Evolutionary conservation across 371 early-diverging fungal species (phyloP).

Genomic region (Sporodiniella umbellata): DNA sequence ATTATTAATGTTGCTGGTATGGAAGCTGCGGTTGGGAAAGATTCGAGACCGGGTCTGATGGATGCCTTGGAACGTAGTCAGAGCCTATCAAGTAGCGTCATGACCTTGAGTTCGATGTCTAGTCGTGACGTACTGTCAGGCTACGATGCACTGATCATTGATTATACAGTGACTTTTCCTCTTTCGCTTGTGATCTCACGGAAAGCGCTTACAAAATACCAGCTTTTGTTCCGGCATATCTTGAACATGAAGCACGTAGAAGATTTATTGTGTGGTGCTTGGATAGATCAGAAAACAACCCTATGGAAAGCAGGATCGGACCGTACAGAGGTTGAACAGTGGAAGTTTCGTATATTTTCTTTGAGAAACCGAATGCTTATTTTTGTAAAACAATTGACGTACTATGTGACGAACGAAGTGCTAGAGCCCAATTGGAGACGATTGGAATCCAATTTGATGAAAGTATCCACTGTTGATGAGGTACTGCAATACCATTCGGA

Average conservation of each 20-base stretch:
- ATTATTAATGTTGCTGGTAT: conserved; percentile 57
- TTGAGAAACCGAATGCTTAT: conserved; percentile 78
- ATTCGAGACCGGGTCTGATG: neutral
- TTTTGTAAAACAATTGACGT: conserved; percentile 85
- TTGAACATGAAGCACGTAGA: conserved; percentile 85
- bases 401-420: conserved; percentile 84
- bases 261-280: conserved; percentile 67
- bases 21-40: conserved; percentile 11
- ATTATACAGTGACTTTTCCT: conserved; percentile 82
- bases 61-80: conserved; percentile 22
- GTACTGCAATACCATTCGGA: conserved; percentile 78
- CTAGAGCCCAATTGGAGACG: conserved; percentile 84
- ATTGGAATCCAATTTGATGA: conserved; percentile 59
- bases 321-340: conserved; percentile 41
- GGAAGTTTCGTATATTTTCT: conserved; percentile 63
- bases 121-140: conserved; percentile 36
- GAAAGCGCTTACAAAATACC: conserved; percentile 84
- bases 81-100: conserved; percentile 18
- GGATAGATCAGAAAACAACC: conserved; percentile 62
- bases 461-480: conserved; percentile 79
- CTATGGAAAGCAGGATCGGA: conserved; percentile 30
- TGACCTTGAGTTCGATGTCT: neutral
- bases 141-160: conserved; percentile 74
- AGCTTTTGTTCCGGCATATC: conserved; percentile 86
- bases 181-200: conserved; percentile 83